Evolutionary conservation across 192 early-diverging fungal genomes (phyloP), one percentile per base, ranked within the genome.

Genomic region (Coemansia sp.): DNA sequence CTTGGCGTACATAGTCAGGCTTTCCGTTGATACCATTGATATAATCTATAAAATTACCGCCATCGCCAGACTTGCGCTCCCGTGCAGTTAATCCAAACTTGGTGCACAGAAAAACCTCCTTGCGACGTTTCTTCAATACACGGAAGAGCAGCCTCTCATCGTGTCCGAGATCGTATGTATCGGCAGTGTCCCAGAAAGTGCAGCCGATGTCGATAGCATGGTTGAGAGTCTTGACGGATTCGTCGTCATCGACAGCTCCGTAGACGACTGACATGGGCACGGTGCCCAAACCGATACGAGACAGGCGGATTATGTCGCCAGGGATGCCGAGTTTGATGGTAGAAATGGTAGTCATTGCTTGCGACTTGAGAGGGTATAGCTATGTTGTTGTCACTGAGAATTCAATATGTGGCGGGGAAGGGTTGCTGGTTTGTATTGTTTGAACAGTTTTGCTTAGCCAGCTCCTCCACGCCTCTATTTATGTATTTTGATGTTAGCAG

Each of bases 101-200:
- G 21, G 88, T 86, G 70, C 77, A 79, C 26, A 87, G 31, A 48
- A 88, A 88, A 16, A 88, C 76, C 34, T 86, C 66, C 34, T 83
- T 64, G 46, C 86, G 79, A 8, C 72, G 71, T 4, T 66, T 65
- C 58, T 85, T 82, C 13, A 86, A 62, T 26, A 82, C 76, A 53
- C 83, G 82, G 28, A 67, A 68, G 20, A 89, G 29, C 0, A 89
- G 75, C 13, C 61, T 20, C 55, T 90, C 89, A 70, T 87, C 88
- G 46, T 68, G 63, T 26, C 86, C 86, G 33, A 48, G 26, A 4
- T 84, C 84, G 49, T 87, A 87, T 37, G 86, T 60, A 66, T 90
- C 84, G 34, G 84, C 66, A 3, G 86, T 87, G 66, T 88, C 87
- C 85, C 84, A 84, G 60, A 82, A n/a, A n/a, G n/a, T n/a, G n/a